Base-by-base conservation (phyloP, 2,329 filamentous ascomycete species). In the Arachnopeziza araneosa region DNA sequence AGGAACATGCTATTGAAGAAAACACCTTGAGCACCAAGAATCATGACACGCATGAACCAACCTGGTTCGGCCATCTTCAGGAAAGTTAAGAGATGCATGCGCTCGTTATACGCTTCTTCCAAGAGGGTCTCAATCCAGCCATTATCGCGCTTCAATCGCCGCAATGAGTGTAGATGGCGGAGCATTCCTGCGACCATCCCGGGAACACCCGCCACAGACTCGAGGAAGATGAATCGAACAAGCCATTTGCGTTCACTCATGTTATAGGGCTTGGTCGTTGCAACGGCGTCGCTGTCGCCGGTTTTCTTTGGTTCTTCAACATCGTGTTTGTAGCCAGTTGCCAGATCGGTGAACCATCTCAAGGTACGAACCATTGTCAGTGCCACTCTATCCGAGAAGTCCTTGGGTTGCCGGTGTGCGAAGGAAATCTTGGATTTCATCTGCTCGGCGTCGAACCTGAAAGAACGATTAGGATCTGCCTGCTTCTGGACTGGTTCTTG, bases 121-220 rank as follows among this genome's bases (percentile, higher is more conserved):
- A 96, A 83, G 9, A 96, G 79, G 0, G 90, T 93, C 75, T 96
- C 92, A 72, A 99, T 98, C 91, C 87, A 98, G 70, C 95, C 95
- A 68, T 98, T 96, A 73, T 98, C 93, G 59, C 93, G 81, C 80
- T 91, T 92, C 81, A 98, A 88, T 26, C 88, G 83, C 52, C 93
- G 82, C 70, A 98, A 82, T 66, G 88, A 93, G 71, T 89, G 86
- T 48, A 98, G 80, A 75, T 99, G 95, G 36, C 95, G 82, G 19
- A 98, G 80, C 90, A 96, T 97, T 23, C 92, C 95, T 0, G 89
- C 95, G 0, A 98, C 93, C 91, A 98, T 98, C 8, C 95, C 95
- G 0, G 95, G 95, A 0, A 98, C 95, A 36, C 92, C 95, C 14
- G 95, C 95, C 49, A 99, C 91, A 54, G 88, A 93, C 75, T 99